Base-by-base conservation (phyloP, 495 filamentous ascomycete species). In the Emericellopsis terricola region DNA sequence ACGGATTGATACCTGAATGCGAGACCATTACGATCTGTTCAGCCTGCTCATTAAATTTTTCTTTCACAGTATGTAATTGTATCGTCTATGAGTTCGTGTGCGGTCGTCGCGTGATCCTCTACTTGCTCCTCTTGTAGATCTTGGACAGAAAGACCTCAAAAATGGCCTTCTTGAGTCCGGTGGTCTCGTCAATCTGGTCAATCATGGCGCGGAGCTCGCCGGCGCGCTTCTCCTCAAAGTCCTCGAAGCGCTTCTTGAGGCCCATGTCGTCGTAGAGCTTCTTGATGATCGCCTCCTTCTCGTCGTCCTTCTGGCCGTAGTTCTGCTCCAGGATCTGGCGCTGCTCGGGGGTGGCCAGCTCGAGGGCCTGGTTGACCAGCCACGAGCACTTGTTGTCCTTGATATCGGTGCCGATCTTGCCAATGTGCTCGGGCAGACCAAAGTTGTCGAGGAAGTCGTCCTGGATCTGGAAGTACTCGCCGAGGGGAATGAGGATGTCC, bases 351-450 rank as follows among this genome's bases (percentile, higher is more conserved):
- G 60, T 81, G 37, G 73, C 78, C 31, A 73, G 65, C 49, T 72
- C 59, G 29, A 96, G 67, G 28, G 91, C 91, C 56, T 93, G 78
- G 65, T 96, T 96, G 50, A 97, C 68, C 15, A 96, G 54, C 89
- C 89, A 97, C 5, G 79, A 86, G 67, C 89, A 97, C 66, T 97
- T 97, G 71, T 97, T 97, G 56, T 97, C 89, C 63, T 82, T 71
- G 51, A 97, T 97, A 49, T 97, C 89, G 39, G 91, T 97, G 35
- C 89, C 89, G 42, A 97, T 91, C 71, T 97, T 97, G 49, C 89
- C 89, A 47, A 97, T 89, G 45, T 71, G 64, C 42, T 79, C 73
- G 16, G 89, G 85, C 45, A 85, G 75, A 41, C 89, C 91, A 44
- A 84, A 97, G 56, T 83, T 86, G 64, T 97, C 91, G 28, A 97